These are phyloP conservation scores for Gaeumannomyces tritici DNA, from an alignment of 2,329 filamentous ascomycete genomes.

Conservation along the genomic window DNA sequence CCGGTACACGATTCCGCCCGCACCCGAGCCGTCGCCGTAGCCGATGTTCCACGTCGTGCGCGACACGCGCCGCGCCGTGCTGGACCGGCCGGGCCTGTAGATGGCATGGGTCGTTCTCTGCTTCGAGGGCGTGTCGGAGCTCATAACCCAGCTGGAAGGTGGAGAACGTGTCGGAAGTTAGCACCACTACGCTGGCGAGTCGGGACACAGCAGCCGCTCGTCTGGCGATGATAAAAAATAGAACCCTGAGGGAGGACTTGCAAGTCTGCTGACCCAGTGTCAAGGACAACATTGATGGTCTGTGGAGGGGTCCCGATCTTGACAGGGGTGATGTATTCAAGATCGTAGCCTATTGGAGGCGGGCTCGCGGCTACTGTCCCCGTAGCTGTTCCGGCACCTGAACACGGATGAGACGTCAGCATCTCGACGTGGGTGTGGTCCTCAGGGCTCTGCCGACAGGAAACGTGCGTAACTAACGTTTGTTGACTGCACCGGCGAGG, in stretches of 20 bases:
- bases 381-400: conserved; percentile 1
- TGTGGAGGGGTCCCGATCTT: conserved; percentile 18
- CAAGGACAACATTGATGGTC: conserved; percentile 5
- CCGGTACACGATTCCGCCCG: conserved; percentile 30
- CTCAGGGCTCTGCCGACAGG: too few relatives aligned
- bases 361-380: conserved; percentile 10
- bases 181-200: too few relatives aligned
- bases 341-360: conserved; percentile 5
- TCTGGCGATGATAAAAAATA: too few relatives aligned
- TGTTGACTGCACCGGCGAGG: not conserved
- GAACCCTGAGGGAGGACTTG: not conserved
- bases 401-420: not conserved
- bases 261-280: conserved; percentile 14
- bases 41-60: conserved; percentile 26
- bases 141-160: conserved; percentile 29
- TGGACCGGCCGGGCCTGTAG: conserved; percentile 26
- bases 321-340: conserved; percentile 22
- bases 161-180: not conserved
- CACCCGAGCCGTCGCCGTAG: conserved; percentile 31
- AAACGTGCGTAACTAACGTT: not conserved
- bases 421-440: not conserved
- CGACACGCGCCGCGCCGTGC: conserved; percentile 21
- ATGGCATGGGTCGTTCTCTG: conserved; percentile 25
- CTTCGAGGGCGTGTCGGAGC: conserved; percentile 19
- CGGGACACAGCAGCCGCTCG: too few relatives aligned